Percentiles rank a stretch among this genome's conserved stretches.
Conservation (phyloP, 164 flowering plant genomes). For the Liriodendron chinense region DNA sequence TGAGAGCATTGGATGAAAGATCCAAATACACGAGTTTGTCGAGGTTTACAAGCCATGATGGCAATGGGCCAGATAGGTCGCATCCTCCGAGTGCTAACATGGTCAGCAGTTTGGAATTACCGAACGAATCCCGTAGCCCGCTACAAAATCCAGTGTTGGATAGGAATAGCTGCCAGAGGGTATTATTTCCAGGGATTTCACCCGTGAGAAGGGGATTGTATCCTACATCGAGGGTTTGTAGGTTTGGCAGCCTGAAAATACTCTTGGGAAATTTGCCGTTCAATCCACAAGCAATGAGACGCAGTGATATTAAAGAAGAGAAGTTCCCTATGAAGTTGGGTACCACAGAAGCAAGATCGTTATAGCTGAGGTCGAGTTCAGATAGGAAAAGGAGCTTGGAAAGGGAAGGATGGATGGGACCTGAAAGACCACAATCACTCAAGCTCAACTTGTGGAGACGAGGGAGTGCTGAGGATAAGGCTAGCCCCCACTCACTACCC, state of each 20-base stretch:
- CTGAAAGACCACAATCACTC: conserved; percentile 25
- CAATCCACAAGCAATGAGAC: conserved; percentile 22
- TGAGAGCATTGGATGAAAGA: conserved; percentile 33
- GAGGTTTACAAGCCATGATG: conserved; percentile 22
- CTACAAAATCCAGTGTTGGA: conserved; percentile 29
- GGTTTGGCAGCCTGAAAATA: conserved; percentile 21
- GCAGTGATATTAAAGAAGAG: conserved; percentile 24
- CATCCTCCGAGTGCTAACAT: conserved; percentile 23
- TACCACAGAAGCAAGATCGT: too few relatives aligned
- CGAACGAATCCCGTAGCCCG: conserved; percentile 31
- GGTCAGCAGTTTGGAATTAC: conserved; percentile 23
- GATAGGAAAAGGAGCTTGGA: too few relatives aligned
- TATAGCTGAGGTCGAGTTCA: too few relatives aligned
- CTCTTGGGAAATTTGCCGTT: conserved; percentile 27
- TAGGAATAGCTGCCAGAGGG: conserved; percentile 20
- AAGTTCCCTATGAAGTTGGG: conserved; percentile 16
- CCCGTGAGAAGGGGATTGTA: conserved; percentile 23
- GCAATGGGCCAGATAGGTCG: conserved; percentile 4
- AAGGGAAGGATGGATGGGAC: conserved; percentile 16
- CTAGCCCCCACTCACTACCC: conserved; percentile 29
- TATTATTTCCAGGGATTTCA: conserved; percentile 14
- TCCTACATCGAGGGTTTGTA: conserved; percentile 21
- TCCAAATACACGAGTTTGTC: conserved; percentile 33
- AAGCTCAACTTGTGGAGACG: conserved; percentile 30
- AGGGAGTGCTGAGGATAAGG: conserved; percentile 29